These are phyloP conservation scores for Solanum peruvianum DNA, from an alignment of 257 asterid genomes.

Conservation along the genomic window DNA sequence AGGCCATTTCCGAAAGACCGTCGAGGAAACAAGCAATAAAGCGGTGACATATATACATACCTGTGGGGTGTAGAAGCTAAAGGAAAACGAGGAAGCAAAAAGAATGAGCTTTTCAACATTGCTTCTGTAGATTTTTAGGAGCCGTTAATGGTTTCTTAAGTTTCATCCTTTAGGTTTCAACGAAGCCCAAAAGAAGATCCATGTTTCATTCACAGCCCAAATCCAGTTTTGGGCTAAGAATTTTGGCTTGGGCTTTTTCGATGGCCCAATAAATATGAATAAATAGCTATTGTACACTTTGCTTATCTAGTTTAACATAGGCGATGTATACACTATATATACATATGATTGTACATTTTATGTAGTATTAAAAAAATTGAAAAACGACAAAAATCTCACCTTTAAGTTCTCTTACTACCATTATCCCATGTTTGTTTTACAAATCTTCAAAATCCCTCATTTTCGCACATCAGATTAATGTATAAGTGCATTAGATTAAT, in stretches of 20 bases:
- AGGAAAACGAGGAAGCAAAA: constrained; percentile 23
- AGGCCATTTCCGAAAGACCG: neutral
- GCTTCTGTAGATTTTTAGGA: neutral
- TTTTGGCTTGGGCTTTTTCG: neutral
- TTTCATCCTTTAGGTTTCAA: neutral
- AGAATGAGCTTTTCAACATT: constrained; percentile 29
- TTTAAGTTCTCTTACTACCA: no score
- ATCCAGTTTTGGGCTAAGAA: neutral
- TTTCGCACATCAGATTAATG: no score
- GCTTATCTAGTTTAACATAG: no score
- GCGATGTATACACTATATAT: no score
- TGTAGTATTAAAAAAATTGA: no score
- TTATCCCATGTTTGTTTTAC: no score
- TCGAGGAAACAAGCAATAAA: neutral
- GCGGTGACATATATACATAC: constrained; percentile 9
- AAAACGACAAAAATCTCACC: no score
- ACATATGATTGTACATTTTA: no score
- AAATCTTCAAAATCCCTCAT: no score
- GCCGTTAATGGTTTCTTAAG: neutral
- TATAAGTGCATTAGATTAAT: no score
- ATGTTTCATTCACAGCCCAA: neutral
- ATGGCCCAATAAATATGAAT: neutral
- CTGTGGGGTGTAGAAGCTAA: constrained; percentile 8
- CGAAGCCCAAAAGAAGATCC: neutral
- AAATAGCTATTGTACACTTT: neutral